Evolutionary conservation across 78 protist genomes (phyloP), one percentile per base, ranked within the genome.

Genomic region (Dictyostelium capitatum): DNA sequence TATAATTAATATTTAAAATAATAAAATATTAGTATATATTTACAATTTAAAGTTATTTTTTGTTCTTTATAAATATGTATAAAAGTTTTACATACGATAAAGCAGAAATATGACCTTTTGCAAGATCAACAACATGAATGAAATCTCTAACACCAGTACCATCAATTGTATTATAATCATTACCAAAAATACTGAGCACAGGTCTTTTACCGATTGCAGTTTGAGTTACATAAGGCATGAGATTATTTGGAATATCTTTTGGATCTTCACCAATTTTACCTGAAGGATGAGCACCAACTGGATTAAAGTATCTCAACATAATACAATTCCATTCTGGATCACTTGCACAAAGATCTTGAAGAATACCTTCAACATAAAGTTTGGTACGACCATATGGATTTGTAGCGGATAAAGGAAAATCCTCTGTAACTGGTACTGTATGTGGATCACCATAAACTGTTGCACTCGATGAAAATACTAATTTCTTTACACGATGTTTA

Each of bases 141-240:
- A 97, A 99, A 90, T 99, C 99, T 59, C 99, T 97, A 62, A 99
- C 99, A 59, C 99, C 98, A 10, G 99, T 98, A 43, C 99, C 99
- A 82, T 99, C 99, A 9, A 14, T 64, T 20, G 99, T 99, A 41
- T 79, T 83, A 83, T 98, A 99, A 92, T 99, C 99, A 10, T 47
- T 30, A 25, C 99, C 99, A 62, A 96, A 99, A 15, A 99, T 96
- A 59, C 43, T 89, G 74, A 99, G 70, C 10, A 67, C 3, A 57
- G 56, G 70, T 28, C 98, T 95, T 51, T 90, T 80, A 23, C 99
- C 99, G 28, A 97, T 90, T 0, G 99, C 99, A 6, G 98, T 98
- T 97, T 98, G 85, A 19, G 97, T 56, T 2, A 99, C 81, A 56
- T 79, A 96, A 9, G 99, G 99, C 96, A 99, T 97, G 53, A 99